Percentiles rank a stretch among this genome's conserved stretches.
Evolutionary conservation across 2,329 filamentous ascomycete species (phyloP).

Genomic region (Aspergillus vadensis): DNA sequence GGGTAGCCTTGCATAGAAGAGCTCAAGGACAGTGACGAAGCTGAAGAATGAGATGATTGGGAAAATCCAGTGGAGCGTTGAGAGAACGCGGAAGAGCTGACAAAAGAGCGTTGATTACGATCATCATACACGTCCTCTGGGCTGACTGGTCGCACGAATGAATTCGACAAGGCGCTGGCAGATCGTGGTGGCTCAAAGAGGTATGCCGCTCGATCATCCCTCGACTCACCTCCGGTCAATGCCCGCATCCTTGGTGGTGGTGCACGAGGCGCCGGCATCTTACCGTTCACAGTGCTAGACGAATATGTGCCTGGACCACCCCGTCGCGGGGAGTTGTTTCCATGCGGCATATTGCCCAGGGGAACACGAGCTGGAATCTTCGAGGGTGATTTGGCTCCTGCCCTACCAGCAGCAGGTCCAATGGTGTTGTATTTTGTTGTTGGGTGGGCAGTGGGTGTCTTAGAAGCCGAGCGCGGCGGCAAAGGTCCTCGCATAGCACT

Average conservation of each 20-base stretch:
- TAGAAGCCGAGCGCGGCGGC: slow-evolving; percentile 48
- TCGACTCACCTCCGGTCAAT: slow-evolving; percentile 60
- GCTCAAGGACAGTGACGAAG: slow-evolving; percentile 41
- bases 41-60: slow-evolving; percentile 47
- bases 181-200: slow-evolving; percentile 50
- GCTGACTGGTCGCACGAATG: slow-evolving; percentile 59
- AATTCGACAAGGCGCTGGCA: slow-evolving; percentile 51
- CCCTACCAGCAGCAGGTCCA: slow-evolving; percentile 23
- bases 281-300: slow-evolving; percentile 48
- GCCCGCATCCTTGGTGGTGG: slow-evolving; percentile 94
- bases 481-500: slow-evolving; percentile 43
- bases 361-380: slow-evolving; percentile 53
- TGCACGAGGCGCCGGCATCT: slow-evolving; percentile 55
- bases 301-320: slow-evolving; percentile 46
- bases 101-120: slow-evolving; percentile 50
- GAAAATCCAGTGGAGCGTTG: slow-evolving; percentile 41
- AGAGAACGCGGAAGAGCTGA: slow-evolving; percentile 47
- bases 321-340: slow-evolving; percentile 74
- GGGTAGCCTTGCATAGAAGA: slow-evolving; percentile 36
- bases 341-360: slow-evolving; percentile 49
- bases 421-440: slow-evolving; percentile 45
- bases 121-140: slow-evolving; percentile 90
- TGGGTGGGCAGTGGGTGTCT: slow-evolving; percentile 48
- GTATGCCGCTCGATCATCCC: slow-evolving; percentile 38
- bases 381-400: slow-evolving; percentile 48